phyloP scores from a whole-genome alignment of 768 basidiomycete genomes.

The Plicaturopsis crispa region DNA sequence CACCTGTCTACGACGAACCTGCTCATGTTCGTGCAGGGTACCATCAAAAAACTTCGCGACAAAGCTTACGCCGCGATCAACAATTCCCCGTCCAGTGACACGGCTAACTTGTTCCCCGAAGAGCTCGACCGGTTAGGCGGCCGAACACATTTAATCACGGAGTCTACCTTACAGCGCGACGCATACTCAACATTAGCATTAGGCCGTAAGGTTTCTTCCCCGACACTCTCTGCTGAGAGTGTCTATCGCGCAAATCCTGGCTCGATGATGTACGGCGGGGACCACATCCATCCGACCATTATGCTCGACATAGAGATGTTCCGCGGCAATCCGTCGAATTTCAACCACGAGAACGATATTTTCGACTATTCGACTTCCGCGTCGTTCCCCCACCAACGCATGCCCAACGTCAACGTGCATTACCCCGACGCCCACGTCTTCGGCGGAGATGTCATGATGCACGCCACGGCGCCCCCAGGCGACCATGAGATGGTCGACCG shows the following conservation, averaged over 20 bases:
- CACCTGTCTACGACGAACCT: not conserved
- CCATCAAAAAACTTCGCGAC: constrained; percentile 30
- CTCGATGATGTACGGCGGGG: constrained; percentile 1
- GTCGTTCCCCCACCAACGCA: not conserved
- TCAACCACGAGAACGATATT: not conserved
- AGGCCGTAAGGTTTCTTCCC: not conserved
- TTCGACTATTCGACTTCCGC: no score
- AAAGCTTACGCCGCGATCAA: constrained; percentile 34
- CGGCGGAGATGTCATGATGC: not conserved
- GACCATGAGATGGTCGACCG: not conserved
- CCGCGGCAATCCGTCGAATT: not conserved
- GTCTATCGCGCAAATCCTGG: not conserved
- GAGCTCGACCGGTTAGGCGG: constrained; percentile 54
- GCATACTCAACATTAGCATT: not conserved
- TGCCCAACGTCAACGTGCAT: not conserved
- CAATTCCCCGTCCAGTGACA: constrained; percentile 1
- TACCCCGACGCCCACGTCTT: not conserved
- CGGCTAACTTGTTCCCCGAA: constrained; percentile 24
- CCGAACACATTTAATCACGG: constrained; percentile 38
- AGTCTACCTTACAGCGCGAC: not conserved
- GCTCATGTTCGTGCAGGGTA: constrained; percentile 20
- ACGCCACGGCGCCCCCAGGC: not conserved
- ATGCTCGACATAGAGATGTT: constrained; percentile 44
- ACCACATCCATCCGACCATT: constrained; percentile 41
- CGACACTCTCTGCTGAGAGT: not conserved